Evolutionary conservation across 441 rosid genomes (phyloP).

Genomic region (Brassica hybrid): DNA sequence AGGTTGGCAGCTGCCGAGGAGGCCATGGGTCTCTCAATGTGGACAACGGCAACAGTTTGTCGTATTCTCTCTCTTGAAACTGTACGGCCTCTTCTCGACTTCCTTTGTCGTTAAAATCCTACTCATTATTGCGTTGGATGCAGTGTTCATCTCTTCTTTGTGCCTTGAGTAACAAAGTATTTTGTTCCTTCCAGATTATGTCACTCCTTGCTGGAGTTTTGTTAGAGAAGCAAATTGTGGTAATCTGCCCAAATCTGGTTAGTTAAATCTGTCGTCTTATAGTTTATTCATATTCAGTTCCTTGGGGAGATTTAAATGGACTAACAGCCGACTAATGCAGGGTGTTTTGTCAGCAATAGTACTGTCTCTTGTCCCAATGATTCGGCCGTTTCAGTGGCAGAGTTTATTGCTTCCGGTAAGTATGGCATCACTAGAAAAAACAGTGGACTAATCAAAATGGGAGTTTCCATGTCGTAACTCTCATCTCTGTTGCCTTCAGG

Average conservation of each 20-base stretch:
- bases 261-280: slow-evolving; percentile 38
- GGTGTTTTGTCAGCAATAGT: slow-evolving; percentile 91
- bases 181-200: slow-evolving; percentile 66
- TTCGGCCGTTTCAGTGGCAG: slow-evolving; percentile 98
- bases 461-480: too few relatives aligned
- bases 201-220: slow-evolving; percentile 79
- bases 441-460: slow-evolving; percentile 13
- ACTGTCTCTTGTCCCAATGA: slow-evolving; percentile 83
- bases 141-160: neutral
- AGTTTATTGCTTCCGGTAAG: slow-evolving; percentile 96
- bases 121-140: slow-evolving; percentile 23
- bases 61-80: slow-evolving; percentile 92
- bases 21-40: too few relatives aligned
- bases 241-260: slow-evolving; percentile 91
- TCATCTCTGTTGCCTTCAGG: neutral
- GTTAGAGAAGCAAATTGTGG: slow-evolving; percentile 84
- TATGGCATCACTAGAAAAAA: slow-evolving; percentile 33
- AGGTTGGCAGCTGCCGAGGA: too few relatives aligned
- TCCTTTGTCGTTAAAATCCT: too few relatives aligned
- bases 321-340: slow-evolving; percentile 49
- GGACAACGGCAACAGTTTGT: slow-evolving; percentile 78
- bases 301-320: slow-evolving; percentile 2
- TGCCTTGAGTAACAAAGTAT: neutral
- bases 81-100: slow-evolving; percentile 53
- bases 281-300: slow-evolving; percentile 20